Evolutionary conservation across 805 yeast species (phyloP).

Genomic region (Candida yuanshanica): DNA sequence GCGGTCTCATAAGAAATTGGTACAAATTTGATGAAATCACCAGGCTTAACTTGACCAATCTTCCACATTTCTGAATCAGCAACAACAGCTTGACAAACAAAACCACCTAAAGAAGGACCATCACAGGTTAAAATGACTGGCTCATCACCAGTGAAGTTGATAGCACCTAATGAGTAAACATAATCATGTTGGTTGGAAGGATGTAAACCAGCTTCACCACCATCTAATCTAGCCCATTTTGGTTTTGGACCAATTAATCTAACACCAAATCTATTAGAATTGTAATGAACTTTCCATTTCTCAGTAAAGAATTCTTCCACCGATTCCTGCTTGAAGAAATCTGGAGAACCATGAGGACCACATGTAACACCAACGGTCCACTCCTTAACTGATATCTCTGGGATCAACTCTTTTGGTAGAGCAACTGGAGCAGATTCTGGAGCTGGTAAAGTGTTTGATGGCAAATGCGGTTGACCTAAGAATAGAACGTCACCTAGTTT

Average conservation of each 20-base stretch:
- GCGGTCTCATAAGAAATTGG: slow-evolving; percentile 74
- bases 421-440: slow-evolving; percentile 61
- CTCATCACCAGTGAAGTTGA: slow-evolving; percentile 97
- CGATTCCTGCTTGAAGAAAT: slow-evolving; percentile 76
- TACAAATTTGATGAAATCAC: slow-evolving; percentile 75
- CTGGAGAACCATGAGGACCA: slow-evolving; percentile 98
- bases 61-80: slow-evolving; percentile 97
- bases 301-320: slow-evolving; percentile 68
- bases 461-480: slow-evolving; percentile 69
- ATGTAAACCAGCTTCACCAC: slow-evolving; percentile 97
- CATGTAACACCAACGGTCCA: slow-evolving; percentile 93
- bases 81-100: slow-evolving; percentile 94
- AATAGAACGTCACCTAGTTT: slow-evolving; percentile 90
- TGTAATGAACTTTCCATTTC: slow-evolving; percentile 94
- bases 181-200: slow-evolving; percentile 99
- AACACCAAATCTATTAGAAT: slow-evolving; percentile 95
- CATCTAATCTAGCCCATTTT: slow-evolving; percentile 91
- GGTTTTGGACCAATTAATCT: slow-evolving; percentile 95
- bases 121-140: slow-evolving; percentile 96
- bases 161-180: slow-evolving; percentile 93
- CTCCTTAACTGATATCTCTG: slow-evolving; percentile 24
- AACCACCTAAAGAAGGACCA: slow-evolving; percentile 97
- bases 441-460: slow-evolving; percentile 63
- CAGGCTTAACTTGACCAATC: slow-evolving; percentile 96
- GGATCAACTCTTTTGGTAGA: slow-evolving; percentile 44